Base-by-base conservation (phyloP, 2,329 filamentous ascomycete genomes). In the Exophiala sideris region DNA sequence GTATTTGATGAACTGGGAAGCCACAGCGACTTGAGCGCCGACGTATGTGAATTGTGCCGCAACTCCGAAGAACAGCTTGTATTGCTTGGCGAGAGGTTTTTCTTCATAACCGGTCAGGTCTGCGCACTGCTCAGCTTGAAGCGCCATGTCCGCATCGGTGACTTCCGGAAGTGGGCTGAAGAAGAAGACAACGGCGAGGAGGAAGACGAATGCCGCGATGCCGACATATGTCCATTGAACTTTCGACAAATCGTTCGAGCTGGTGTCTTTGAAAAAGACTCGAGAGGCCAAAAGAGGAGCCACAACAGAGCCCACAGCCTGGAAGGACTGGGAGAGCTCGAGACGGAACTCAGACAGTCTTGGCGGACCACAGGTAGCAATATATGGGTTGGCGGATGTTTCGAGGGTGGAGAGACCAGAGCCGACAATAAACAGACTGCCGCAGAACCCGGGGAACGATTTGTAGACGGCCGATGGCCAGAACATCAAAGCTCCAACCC, bases 221-320 rank as follows among this genome's bases (percentile, higher is more conserved):
- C 85, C 86, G n/a, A 94, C 79, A 63, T 94, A 94, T 0, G 88
- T 85, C 82, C 84, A 91, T 69, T 91, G 86, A 1, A 91, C 87
- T 52, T 85, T 84, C 60, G 77, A 76, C 2, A 94, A 77, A 1
- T 80, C 80, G 49, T 81, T 78, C 52, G 78, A 76, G 45, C 82
- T 79, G 7, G 88, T 78, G 10, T 78, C 73, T 52, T 79, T 80
- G 73, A 91, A 91, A 71, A 91, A 88, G 18, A 64, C 63, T 9
- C 60, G 59, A 1, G 85, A 86, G 34, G 85, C 88, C 7, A 91
- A 75, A 0, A 89, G 81, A 1, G 88, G 87, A 0, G 86, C 87
- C 24, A 92, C 69, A 10, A 94, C 84, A 10, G 85, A 86, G 32
- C 87, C 87, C 45, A 90, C 82, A 50, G 85, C 88, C 65, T 91